These are phyloP conservation scores for Pelargonium exstipulatum DNA, from an alignment of 441 rosid species.

Conservation along the genomic window DNA sequence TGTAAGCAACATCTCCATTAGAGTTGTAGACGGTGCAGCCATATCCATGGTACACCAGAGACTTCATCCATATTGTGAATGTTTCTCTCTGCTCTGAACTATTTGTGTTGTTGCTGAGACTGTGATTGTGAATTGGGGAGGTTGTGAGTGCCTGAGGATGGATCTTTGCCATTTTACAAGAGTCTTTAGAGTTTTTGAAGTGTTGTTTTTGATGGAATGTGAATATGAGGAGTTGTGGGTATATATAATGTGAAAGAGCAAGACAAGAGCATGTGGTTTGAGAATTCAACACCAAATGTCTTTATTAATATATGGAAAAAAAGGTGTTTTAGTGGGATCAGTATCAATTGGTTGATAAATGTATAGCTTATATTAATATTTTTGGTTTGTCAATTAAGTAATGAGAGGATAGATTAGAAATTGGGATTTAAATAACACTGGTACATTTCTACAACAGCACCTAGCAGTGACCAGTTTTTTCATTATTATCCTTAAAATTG, in stretches of 20 bases:
- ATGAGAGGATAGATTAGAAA: no score
- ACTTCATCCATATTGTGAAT: constrained; percentile 72
- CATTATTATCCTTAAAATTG: no score
- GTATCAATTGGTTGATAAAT: no score
- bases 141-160: constrained; percentile 3
- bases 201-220: not conserved
- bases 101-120: not conserved
- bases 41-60: constrained; percentile 44
- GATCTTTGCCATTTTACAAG: not conserved
- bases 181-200: not conserved
- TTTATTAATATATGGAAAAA: no score
- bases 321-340: no score
- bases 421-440: no score
- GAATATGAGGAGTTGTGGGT: not conserved
- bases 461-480: no score
- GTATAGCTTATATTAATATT: no score
- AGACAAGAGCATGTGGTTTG: not conserved
- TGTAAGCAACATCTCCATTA: constrained; percentile 44
- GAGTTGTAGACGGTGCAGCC: constrained; percentile 60
- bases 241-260: not conserved
- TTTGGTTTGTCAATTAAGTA: no score
- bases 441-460: no score
- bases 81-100: constrained; percentile 26
- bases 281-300: not conserved
- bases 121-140: not conserved